Conservation (phyloP, 1,139 yeast genomes). For the Schizosaccharomyces versatilis region DNA sequence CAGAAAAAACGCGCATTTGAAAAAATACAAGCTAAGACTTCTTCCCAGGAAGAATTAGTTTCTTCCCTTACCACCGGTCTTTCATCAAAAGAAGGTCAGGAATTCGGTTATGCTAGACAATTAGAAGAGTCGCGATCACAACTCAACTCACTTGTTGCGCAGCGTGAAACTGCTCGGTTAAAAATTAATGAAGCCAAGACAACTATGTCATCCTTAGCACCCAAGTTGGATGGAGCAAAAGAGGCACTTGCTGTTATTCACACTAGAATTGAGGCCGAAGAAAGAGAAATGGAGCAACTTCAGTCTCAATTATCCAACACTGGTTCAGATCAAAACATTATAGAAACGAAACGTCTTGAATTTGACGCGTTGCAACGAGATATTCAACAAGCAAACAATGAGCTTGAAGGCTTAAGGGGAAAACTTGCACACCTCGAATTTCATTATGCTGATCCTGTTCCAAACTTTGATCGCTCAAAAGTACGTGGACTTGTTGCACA, state of each 20-base stretch:
- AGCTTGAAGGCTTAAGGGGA: slow-evolving; percentile 37
- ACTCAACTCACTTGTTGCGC: slow-evolving; percentile 33
- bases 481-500: slow-evolving; percentile 86
- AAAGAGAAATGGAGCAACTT: slow-evolving; percentile 22
- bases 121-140: slow-evolving; percentile 33
- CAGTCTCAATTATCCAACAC: slow-evolving; percentile 38
- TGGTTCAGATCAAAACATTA: slow-evolving; percentile 18
- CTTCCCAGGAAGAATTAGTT: slow-evolving; percentile 49
- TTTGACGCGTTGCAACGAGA: slow-evolving; percentile 18
- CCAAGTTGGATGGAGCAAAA: slow-evolving; percentile 34
- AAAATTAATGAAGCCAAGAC: slow-evolving; percentile 35
- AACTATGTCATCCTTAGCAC: slow-evolving; percentile 31
- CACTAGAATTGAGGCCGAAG: slow-evolving; percentile 26
- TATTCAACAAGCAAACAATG: slow-evolving; percentile 24
- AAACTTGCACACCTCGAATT: slow-evolving; percentile 58
- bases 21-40: too few relatives aligned
- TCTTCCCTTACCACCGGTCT: slow-evolving; percentile 79
- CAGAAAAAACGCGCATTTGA: background rate
- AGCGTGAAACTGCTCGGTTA: slow-evolving; percentile 38
- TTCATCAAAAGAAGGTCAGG: slow-evolving; percentile 58
- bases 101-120: slow-evolving; percentile 64
- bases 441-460: slow-evolving; percentile 41
- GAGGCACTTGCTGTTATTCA: slow-evolving; percentile 28
- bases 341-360: slow-evolving; percentile 16
- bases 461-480: slow-evolving; percentile 35